These are phyloP conservation scores for Colletotrichum sp. DNA, from an alignment of 2,329 filamentous ascomycete species.

Conservation along the genomic window DNA sequence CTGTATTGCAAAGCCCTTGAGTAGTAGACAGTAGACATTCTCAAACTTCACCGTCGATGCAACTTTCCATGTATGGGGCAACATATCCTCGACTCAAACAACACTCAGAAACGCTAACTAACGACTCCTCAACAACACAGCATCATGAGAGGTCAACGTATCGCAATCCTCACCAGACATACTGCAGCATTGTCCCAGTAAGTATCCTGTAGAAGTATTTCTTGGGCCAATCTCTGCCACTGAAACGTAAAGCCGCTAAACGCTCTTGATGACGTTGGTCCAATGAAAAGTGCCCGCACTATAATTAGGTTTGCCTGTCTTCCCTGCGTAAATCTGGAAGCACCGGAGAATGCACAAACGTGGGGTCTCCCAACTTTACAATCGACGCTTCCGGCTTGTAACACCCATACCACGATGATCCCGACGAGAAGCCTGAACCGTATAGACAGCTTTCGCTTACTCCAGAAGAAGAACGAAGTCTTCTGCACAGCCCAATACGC, in stretches of 20 bases:
- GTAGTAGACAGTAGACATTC: not conserved
- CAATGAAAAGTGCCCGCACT: not conserved
- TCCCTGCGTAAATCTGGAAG: not conserved
- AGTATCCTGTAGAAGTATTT: not conserved
- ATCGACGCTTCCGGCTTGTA: not conserved
- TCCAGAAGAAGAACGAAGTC: rapidly evolving
- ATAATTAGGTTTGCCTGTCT: not conserved
- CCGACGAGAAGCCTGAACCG: not conserved
- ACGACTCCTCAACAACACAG: not conserved
- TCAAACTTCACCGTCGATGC: not conserved
- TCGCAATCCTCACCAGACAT: not conserved
- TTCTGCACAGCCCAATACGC: not conserved
- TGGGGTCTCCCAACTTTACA: not conserved
- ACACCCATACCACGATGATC: not conserved
- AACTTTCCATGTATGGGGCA: not conserved
- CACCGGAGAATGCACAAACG: not conserved
- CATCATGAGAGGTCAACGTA: not conserved
- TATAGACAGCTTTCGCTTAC: not conserved
- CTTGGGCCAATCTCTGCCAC: not conserved
- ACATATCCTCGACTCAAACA: not conserved
- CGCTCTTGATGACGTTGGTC: not conserved
- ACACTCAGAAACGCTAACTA: not conserved
- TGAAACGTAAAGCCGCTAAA: not conserved
- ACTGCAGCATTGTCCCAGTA: not conserved
- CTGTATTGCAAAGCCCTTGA: rapidly evolving